phyloP scores from a whole-genome alignment of 768 basidiomycete genomes.

The Phaffia tasmanica region DNA sequence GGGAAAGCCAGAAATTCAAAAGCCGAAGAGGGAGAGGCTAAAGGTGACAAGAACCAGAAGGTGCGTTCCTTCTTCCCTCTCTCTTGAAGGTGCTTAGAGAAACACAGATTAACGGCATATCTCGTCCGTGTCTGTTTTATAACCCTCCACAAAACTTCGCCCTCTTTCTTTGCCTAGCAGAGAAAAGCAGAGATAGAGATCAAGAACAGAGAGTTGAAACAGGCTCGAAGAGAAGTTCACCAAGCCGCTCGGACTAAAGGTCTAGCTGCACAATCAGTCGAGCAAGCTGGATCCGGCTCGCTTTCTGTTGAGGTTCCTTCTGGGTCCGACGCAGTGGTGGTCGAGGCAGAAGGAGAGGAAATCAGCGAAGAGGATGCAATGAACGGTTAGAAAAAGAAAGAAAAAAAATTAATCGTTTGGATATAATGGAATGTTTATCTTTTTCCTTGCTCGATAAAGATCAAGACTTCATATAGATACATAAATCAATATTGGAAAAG shows the following conservation, averaged over 20 bases:
- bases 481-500: too few species aligned
- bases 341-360: not conserved
- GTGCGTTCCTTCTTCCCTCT: not conserved
- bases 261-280: too few species aligned
- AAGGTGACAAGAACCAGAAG: slow-evolving; percentile 3
- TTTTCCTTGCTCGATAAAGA: too few species aligned
- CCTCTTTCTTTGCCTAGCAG: not conserved
- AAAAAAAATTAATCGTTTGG: too few species aligned
- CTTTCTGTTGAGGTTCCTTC: not conserved
- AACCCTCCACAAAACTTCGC: slow-evolving; percentile 9
- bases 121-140: not conserved
- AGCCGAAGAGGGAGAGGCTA: slow-evolving; percentile 9
- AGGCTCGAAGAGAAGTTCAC: not conserved
- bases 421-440: too few species aligned
- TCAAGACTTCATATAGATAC: too few species aligned
- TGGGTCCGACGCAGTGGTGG: not conserved
- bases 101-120: not conserved
- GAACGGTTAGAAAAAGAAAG: slow-evolving; percentile 8
- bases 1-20: slow-evolving; percentile 32
- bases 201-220: slow-evolving; percentile 5
- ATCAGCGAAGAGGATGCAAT: slow-evolving; percentile 19
- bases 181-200: slow-evolving; percentile 2
- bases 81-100: not conserved
- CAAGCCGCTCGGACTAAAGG: too few species aligned
- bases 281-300: too few species aligned